phyloP scores from a whole-genome alignment of 2,329 filamentous ascomycete species.

The Sclerotinia trifoliorum region DNA sequence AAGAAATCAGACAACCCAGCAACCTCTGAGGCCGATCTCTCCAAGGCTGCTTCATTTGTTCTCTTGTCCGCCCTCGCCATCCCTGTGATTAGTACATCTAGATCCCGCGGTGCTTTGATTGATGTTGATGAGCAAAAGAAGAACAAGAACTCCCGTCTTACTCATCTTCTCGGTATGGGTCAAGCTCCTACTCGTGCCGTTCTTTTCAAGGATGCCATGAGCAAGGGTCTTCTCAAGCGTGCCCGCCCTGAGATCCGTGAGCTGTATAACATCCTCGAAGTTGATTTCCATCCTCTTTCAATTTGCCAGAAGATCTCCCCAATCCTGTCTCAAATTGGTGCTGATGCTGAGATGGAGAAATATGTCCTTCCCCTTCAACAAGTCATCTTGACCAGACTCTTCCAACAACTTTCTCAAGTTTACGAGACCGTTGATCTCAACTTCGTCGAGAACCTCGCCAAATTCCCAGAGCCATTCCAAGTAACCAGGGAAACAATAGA shows the following conservation, averaged over 20 bases:
- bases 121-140: constrained; percentile 96
- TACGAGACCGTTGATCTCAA: constrained; percentile 96
- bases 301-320: constrained; percentile 99
- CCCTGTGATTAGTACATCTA: constrained; percentile 96
- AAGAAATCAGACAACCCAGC: constrained; percentile 94
- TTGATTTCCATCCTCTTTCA: constrained; percentile 97
- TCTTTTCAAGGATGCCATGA: constrained; percentile 93
- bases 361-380: constrained; percentile 95
- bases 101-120: constrained; percentile 91
- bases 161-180: constrained; percentile 91
- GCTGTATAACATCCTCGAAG: constrained; percentile 97
- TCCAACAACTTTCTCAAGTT: constrained; percentile 98
- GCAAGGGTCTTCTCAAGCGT: constrained; percentile 90
- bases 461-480: constrained; percentile 96
- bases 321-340: constrained; percentile 88
- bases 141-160: constrained; percentile 98
- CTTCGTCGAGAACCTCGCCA: constrained; percentile 89
- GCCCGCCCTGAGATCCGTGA: constrained; percentile 93
- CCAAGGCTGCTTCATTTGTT: constrained; percentile 93
- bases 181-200: constrained; percentile 83
- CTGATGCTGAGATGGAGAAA: constrained; percentile 93
- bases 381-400: constrained; percentile 95
- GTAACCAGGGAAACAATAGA: constrained; percentile 88
- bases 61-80: constrained; percentile 94
- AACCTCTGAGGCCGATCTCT: constrained; percentile 83